Conservation (phyloP, 2,329 filamentous ascomycete genomes). For the Xylaria digitata region DNA sequence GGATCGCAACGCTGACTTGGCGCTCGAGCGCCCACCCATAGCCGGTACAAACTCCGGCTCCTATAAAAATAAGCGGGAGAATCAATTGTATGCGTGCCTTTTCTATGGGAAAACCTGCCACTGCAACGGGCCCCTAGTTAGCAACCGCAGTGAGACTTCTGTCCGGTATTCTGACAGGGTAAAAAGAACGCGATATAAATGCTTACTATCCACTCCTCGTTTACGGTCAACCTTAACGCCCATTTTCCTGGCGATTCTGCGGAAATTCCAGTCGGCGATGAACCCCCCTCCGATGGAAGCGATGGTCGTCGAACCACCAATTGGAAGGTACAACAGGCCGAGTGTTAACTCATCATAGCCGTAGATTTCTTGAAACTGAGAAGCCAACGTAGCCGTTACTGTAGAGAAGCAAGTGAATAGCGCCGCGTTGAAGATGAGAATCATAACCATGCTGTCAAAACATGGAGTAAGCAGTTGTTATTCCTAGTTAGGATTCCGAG, state of each 20-base stretch:
- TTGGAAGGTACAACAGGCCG: constrained; percentile 66
- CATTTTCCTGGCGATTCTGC: constrained; percentile 70
- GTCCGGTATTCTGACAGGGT: neutral
- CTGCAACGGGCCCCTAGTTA: constrained; percentile 20
- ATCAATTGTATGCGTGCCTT: constrained; percentile 65
- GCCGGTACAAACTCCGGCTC: constrained; percentile 63
- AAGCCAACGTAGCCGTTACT: constrained; percentile 63
- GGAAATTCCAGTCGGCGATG: constrained; percentile 75
- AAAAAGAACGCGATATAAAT: neutral
- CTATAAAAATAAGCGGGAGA: constrained; percentile 65
- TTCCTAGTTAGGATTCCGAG: neutral
- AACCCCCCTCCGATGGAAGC: constrained; percentile 67
- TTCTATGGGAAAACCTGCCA: constrained; percentile 66
- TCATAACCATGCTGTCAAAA: constrained; percentile 62
- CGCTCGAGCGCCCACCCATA: constrained; percentile 69
- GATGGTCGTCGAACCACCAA: constrained; percentile 62
- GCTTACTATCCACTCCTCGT: constrained; percentile 60
- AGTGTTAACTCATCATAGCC: constrained; percentile 62
- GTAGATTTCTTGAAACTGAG: constrained; percentile 64
- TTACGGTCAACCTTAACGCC: constrained; percentile 71
- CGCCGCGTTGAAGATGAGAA: constrained; percentile 64
- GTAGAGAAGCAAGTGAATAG: constrained; percentile 69
- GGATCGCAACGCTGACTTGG: constrained; percentile 63
- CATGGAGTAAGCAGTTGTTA: constrained; percentile 11
- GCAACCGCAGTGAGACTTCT: neutral